Base-by-base conservation (phyloP, 495 filamentous ascomycete genomes). In the Aspergillus nidulans region DNA sequence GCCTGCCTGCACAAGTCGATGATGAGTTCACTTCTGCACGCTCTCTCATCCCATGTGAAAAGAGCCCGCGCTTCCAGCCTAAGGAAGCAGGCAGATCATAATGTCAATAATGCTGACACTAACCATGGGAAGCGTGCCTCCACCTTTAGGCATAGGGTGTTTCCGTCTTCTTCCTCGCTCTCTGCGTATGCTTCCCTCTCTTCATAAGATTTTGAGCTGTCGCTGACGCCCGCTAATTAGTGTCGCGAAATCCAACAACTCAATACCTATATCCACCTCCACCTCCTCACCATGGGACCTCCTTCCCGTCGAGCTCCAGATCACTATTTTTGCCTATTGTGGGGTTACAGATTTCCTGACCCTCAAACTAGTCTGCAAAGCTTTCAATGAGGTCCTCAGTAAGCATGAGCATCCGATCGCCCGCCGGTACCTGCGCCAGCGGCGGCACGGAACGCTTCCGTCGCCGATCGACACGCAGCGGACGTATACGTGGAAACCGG, bases 371-470 rank as follows among this genome's bases (percentile, higher is more conserved):
- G 69, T 74, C 50, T 77, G 73, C 63, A 67, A 64, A 53, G 56
- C 64, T 21, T 77, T 77, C 34, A 59, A 66, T 44, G 48, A 72
- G 15, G 43, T 73, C n/a, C 57, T 77, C 44, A 62, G 53, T 25
- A 54, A 57, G 3, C 67, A 77, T n/a, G 74, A 77, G 58, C 68
- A 72, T 42, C 59, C 59, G 32, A 75, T 77, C 38, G 65, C 69
- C 23, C 71, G 73, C 4, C 63, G 70, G 52, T 77, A 76, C 56
- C 69, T 77, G 34, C 74, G 72, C 24, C 68, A 67, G 34, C 72
- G 70, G 47, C 73, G 74, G 8, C 73, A 76, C 53, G 74, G 73
- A 42, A 76, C 71, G n/a, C 70, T 77, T 13, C 74, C 74, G 6
- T 76, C 73, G 13, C 69, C 72, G 2, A 68, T 74, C 26, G 67